Evolutionary conservation across 441 rosid species (phyloP).

Genomic region (Capsella rubella): DNA sequence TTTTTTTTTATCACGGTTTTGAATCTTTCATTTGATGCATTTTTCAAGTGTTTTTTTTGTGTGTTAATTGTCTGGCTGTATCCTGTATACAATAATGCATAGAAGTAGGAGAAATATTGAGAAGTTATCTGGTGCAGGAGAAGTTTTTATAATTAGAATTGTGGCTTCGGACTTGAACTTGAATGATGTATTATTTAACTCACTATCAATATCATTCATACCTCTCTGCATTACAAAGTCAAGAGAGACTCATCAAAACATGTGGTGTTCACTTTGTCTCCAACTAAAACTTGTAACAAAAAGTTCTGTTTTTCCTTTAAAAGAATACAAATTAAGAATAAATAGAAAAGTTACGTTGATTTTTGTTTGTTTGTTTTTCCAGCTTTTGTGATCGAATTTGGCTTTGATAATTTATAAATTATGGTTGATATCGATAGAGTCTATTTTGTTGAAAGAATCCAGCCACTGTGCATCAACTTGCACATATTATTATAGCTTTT

Average conservation of each 20-base stretch:
- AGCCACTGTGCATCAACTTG: not conserved
- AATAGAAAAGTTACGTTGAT: not conserved
- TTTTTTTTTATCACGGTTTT: not conserved
- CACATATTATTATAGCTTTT: not conserved
- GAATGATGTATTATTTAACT: not conserved
- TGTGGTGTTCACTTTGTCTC: not conserved
- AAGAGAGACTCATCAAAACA: not conserved
- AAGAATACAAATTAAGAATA: too few species aligned
- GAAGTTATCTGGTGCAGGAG: constrained; percentile 1
- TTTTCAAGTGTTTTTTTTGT: not conserved
- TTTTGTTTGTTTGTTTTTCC: not conserved
- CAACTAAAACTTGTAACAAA: not conserved
- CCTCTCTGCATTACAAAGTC: constrained; percentile 12
- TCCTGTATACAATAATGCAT: constrained; percentile 21
- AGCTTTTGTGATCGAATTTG: not conserved
- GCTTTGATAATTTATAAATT: not conserved
- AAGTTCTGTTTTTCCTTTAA: too few species aligned
- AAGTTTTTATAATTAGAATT: not conserved
- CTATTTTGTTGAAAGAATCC: not conserved
- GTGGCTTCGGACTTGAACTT: not conserved
- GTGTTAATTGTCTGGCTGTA: not conserved
- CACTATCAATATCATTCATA: constrained; percentile 6
- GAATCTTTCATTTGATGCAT: not conserved
- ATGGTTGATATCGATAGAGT: not conserved
- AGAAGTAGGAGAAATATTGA: not conserved